Evolutionary conservation across 2,329 filamentous ascomycete genomes (phyloP), one percentile per base, ranked within the genome.

Genomic region (Hymenoscyphus fraxineus): DNA sequence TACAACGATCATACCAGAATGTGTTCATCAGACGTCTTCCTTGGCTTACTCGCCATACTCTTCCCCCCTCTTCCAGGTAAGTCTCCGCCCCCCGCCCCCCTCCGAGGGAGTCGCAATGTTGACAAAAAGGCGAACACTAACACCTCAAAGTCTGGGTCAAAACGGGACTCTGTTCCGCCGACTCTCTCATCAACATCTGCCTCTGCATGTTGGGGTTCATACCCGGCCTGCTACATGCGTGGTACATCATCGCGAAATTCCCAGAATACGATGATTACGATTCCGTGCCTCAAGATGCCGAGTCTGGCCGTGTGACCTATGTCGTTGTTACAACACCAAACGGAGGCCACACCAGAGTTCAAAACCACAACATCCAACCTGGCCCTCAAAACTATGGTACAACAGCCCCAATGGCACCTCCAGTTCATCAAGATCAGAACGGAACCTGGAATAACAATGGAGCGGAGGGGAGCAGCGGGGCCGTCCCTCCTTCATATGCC

Each of bases 161-260:
- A 81, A 83, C 90, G 73, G 95, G 95, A 69, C 83, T 99, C 79
- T 99, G 95, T 83, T 91, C 88, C 67, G 92, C 89, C 64, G 95
- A 98, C 80, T 94, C 91, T 9, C 74, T 98, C 73, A 96, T 99
- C 82, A 99, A 99, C 81, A 88, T 98, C 77, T 89, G 93, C 58
- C 92, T 98, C 73, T 95, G 90, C 78, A 76, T 86, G 62, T 86
- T 94, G 27, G 91, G 89, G 72, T 92, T 83, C 75, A 78, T 98
- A 66, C 94, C 94, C 22, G 94, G 94, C 66, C 89, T 98, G 59
- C 81, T 99, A 2, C 95, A 99, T 80, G 87, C 93, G 68, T 98
- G 95, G 94, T 99, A 98, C 83, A 96, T 98, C 78, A 97, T 99
- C 78, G 86, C 91, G 73, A 90, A 91, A 75, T 91, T 89, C 77